These are phyloP conservation scores for Mortierella sp. DNA, from an alignment of 371 early-diverging fungal species.

Conservation along the genomic window DNA sequence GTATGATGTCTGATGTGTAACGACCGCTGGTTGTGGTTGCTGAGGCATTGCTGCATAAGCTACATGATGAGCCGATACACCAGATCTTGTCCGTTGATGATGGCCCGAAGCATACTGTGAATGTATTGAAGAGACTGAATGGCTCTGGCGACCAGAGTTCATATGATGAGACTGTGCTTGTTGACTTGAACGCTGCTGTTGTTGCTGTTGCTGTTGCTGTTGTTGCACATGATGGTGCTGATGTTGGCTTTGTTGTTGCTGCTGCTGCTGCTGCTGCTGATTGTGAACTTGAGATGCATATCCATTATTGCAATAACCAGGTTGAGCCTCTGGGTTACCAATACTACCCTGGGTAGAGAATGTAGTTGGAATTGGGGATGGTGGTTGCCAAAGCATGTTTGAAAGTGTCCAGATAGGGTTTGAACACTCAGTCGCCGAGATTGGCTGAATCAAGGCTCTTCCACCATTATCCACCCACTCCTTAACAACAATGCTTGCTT, in stretches of 20 bases:
- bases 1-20: conserved; percentile 49
- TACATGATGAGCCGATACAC: conserved; percentile 37
- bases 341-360: conserved; percentile 34
- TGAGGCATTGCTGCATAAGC: conserved; percentile 38
- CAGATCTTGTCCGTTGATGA: conserved; percentile 31
- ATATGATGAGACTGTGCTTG: conserved; percentile 23
- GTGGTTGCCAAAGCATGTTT: conserved; percentile 55
- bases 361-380: conserved; percentile 49
- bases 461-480: conserved; percentile 57
- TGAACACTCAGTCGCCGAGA: conserved; percentile 36
- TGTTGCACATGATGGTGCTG: conserved; percentile 9
- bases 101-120: conserved; percentile 23
- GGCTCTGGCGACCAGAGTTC: conserved; percentile 40
- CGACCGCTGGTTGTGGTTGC: conserved; percentile 52
- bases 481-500: conserved; percentile 53
- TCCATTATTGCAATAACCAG: conserved; percentile 9
- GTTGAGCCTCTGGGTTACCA: conserved; percentile 10
- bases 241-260: conserved; percentile 5
- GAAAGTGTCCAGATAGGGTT: conserved; percentile 45
- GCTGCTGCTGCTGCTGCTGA: conserved; percentile 13
- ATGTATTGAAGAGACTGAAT: conserved; percentile 36
- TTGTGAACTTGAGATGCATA: conserved; percentile 10
- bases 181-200: conserved; percentile 16
- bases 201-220: conserved; percentile 19
- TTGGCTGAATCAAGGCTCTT: conserved; percentile 45